Base-by-base conservation (phyloP, 78 protist genomes). In the Pigoraptor vietnamica region DNA sequence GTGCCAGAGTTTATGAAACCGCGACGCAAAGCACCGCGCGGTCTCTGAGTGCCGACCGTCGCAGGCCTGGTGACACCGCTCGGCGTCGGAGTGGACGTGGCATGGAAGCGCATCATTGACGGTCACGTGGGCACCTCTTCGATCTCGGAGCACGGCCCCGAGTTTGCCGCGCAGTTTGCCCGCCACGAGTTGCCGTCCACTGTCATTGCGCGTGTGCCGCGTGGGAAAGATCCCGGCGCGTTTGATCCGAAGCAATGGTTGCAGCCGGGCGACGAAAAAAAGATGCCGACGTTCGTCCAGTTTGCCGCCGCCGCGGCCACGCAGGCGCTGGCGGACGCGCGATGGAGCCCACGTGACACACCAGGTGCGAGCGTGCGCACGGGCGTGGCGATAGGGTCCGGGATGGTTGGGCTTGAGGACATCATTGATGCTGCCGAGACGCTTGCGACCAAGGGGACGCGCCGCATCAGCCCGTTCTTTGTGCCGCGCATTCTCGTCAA, bases 401-500 rank as follows among this genome's bases (percentile, higher is more conserved):
- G 99, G 40, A 93, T 97, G 23, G 97, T 97, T 34, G 84, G 95
- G 23, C 91, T 98, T 55, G 86, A 38, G 0, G 98, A 97, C n/a
- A 93, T 95, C 10, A 35, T 24, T 40, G 92, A 84, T 1, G 88
- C 48, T 32, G 0, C 86, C 0, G 35, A 0, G 36, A 23, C 0
- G 23, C 39, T 91, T 23, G 36, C 0, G 2, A 0, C 89, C 14
- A 39, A 36, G 81, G 89, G 89, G 34, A 81, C 84, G 92, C 9
- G 40, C 33, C n/a, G 79, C 34, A 81, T 98, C 37, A 93, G 97
- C 0, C 98, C 99, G 0, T 96, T 92, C 93, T 97, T 97, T 37
- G 89, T 97, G 35, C 99, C 99, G 2, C 88, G 95, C 35, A 97
- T 97, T 33, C 96, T 97, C 40, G 90, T 94, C 37, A 97, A 97